Evolutionary conservation across 2,329 filamentous ascomycete genomes (phyloP), one percentile per base, ranked within the genome.

Genomic region (Colletotrichum liriopes): DNA sequence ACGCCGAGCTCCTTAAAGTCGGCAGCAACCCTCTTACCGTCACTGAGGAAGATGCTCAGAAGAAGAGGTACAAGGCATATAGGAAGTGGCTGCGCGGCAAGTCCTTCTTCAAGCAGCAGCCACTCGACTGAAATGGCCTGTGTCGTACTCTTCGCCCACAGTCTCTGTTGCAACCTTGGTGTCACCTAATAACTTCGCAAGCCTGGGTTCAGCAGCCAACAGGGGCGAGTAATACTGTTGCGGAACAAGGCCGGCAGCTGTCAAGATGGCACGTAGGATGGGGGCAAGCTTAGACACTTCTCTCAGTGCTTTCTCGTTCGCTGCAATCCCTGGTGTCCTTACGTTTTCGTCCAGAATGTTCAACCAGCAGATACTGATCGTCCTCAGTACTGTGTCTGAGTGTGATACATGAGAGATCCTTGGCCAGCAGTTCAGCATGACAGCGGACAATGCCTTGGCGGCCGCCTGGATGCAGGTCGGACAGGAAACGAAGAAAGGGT

Each of bases 11-110:
- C 78, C 81, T 98, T 67, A 89, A 88, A 54, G 90, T 96, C 16
- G 90, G 89, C 5, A 93, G 96, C 73, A 94, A 98, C 77, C 94
- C 94, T 23, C 84, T 99, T 64, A 97, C 94, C 2, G 96, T 98
- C 18, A 92, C 91, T 1, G 92, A 95, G 55, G 95, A 97, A 78
- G 96, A 98, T 81, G 88, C 91, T 56, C 88, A 89, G 51, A 98
- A 97, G 88, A 98, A 98, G 87, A 88, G 96, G 76, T 99, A 99
- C 82, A 98, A 98, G 84, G 94, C 95, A 12, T 99, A 99, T 83
- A 86, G 92, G 78, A 97, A 98, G 83, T 99, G 96, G 96, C 86
- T 99, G 79, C 89, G 92, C 74, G 96, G 96, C 23, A 98, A 98
- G 85, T 98, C 94, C 77, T 88, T 98, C 78, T 98, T 98, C 82